Conservation (phyloP, 208 protist genomes). For the Trypanosoma theileri region DNA sequence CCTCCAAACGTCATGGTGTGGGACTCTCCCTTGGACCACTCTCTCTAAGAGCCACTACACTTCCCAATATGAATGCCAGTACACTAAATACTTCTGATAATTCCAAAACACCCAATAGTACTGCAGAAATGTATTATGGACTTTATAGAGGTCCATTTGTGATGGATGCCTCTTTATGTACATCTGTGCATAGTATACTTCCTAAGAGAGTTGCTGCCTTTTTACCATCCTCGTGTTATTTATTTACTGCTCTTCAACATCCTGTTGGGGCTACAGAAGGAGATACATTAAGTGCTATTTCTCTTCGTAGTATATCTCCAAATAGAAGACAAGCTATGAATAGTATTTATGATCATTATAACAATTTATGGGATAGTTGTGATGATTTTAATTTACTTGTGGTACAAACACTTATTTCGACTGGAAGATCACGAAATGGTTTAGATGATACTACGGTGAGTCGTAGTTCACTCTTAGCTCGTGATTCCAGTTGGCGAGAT, state of each 20-base stretch:
- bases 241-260: constrained; percentile 20
- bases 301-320: constrained; percentile 1
- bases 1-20: constrained; percentile 4
- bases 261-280: constrained; percentile 17
- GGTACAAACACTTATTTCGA: constrained; percentile 24
- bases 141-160: constrained; percentile 2
- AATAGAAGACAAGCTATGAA: background rate
- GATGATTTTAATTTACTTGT: background rate
- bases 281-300: constrained; percentile 19
- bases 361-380: background rate
- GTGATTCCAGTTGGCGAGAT: constrained; percentile 38
- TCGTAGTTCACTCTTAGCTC: constrained; percentile 14
- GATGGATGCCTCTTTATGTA: constrained; percentile 14
- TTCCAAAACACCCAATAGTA: background rate
- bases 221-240: background rate
- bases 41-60: constrained; percentile 14
- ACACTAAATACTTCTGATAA: background rate
- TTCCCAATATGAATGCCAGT: background rate
- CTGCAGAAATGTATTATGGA: background rate
- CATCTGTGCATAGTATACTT: background rate
- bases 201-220: background rate
- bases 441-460: constrained; percentile 6
- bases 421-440: constrained; percentile 1
- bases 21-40: constrained; percentile 21
- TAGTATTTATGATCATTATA: background rate